Evolutionary conservation across 2,329 filamentous ascomycete species (phyloP), one percentile per base, ranked within the genome.

Genomic region (Fusarium liriodendri): DNA sequence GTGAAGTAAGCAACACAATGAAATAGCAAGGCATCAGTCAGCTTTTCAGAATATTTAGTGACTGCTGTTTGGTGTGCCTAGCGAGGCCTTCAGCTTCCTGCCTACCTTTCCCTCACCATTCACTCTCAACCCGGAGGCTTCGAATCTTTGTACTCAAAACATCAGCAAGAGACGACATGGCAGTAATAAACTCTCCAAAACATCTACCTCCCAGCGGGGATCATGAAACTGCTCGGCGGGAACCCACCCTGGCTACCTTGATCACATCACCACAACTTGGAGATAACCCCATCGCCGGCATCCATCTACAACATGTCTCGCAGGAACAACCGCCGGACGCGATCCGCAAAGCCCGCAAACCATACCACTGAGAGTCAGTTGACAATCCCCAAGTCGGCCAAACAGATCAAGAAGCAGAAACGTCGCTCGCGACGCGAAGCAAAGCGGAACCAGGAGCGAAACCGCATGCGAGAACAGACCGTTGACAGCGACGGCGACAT

Each of bases 401-500:
- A 22, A 27, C 47, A 52, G 2, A 52, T 47, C 16, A 55, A 33
- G 45, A 57, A 63, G 25, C 52, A 33, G 27, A 42, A 25, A 20
- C 47, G 61, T n/a, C 22, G 47, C 50, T 37, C 35, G 27, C 47
- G 61, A 63, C 50, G 45, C n/a, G 25, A 57, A 10, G 8, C 6
- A 13, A 20, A 16, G 2, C 13, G 9, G 25, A 55, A 20, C 25
- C 11, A 7, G 9, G 22, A 6, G 18, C 18, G 27, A 22, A 55
- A 20, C 25, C 11, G 14, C 2, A 20, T 8, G 22, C 5, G 18
- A 22, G 33, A 37, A 1, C 20, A 18, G 3, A n/a, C 35, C 2
- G 29, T 62, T 2, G 58, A 66, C 13, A 32, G 61, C 11, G 64
- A 66, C 20, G 64, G 64, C 6, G 64, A 66, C 14, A 37, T 62